Base-by-base conservation (phyloP, 345 rosid genomes). In the Conringia planisiliqua region DNA sequence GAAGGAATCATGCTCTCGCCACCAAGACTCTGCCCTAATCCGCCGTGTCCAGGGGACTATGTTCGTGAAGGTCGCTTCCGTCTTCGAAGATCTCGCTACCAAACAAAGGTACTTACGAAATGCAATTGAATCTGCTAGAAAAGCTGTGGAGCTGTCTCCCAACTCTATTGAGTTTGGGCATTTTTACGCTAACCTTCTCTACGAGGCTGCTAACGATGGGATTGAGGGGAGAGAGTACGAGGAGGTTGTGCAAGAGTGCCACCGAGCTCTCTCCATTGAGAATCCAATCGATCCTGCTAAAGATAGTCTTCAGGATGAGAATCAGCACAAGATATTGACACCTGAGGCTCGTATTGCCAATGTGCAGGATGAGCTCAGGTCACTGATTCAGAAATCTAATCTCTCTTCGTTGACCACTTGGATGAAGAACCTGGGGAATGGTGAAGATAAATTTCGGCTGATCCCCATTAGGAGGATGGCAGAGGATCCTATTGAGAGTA, bases 401-500 rank as follows among this genome's bases (percentile, higher is more conserved):
- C 73, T 95, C 44, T 86, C 84, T 18, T 86, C 96, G 0, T 78
- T 95, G 73, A 85, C 97, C 24, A 86, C 89, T 24, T 90, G 86
- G 94, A 85, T 95, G 99, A 90, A 86, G 74, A 85, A 82, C 77
- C 67, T 95, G 22, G 93, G 97, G 51, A 87, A 64, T 57, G 99
- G 97, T 47, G 99, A 89, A 22, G 99, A 90, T 79, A 90, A 86
- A 61, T 83, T 87, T 73, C 80, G 92, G 66, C 63, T 92, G 63
- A 86, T 95, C 38, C 96, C 96, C 10, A 67, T 92, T 9, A 75
- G 92, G 77, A 82, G 97, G 76, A 84, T 82, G n/a, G 32, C 86
- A 0, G 94, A 92, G 80, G 99, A 92, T 78, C 97, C 99, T 2
- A 89, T 95, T 85, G 99, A 92, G 83, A 83, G 81, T 79, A 83